A percentile compares a stretch with the other conserved stretches of the same genome.
Evolutionary conservation across 2,329 filamentous ascomycete genomes (phyloP).

Genomic region (Pyrenophora tritici-repentis): DNA sequence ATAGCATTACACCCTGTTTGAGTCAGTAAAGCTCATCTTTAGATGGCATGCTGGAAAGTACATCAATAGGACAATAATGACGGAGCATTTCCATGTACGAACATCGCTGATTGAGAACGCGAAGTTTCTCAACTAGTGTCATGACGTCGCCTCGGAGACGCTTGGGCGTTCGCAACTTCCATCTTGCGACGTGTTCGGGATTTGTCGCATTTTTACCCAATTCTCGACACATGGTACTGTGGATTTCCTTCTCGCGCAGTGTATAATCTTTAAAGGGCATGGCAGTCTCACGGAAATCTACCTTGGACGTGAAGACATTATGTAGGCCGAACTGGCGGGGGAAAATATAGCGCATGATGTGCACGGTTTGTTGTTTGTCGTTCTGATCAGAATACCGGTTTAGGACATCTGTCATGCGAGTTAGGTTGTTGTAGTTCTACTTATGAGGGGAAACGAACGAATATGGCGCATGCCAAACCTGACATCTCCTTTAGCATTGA

Average conservation of each 20-base stretch:
- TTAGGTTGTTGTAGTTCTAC: constrained; percentile 19
- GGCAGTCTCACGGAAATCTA: constrained; percentile 67
- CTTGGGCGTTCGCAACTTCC: constrained; percentile 59
- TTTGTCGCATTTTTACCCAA: constrained; percentile 23
- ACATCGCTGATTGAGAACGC: constrained; percentile 72
- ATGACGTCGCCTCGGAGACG: constrained; percentile 67
- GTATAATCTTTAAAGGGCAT: constrained; percentile 85
- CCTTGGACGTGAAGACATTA: constrained; percentile 82
- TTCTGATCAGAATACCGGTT: constrained; percentile 66
- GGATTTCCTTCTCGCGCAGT: constrained; percentile 80
- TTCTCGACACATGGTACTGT: constrained; percentile 32
- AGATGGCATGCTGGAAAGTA: constrained; percentile 3
- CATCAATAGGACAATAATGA: constrained; percentile 74
- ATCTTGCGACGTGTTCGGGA: constrained; percentile 33
- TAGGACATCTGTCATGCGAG: constrained; percentile 67
- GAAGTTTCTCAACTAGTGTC: constrained; percentile 68
- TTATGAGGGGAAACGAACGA: constrained; percentile 60
- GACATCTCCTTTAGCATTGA: constrained; percentile 70
- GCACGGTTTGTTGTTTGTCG: constrained; percentile 62
- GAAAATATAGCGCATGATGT: constrained; percentile 90
- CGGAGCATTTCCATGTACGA: constrained; percentile 78
- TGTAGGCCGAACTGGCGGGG: constrained; percentile 87
- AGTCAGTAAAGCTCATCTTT: constrained; percentile 16
- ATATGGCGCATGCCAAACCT: constrained; percentile 79
- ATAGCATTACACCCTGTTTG: constrained; percentile 30